These are phyloP conservation scores for Boletus rubescentipes DNA, from an alignment of 768 basidiomycete species.

Conservation along the genomic window DNA sequence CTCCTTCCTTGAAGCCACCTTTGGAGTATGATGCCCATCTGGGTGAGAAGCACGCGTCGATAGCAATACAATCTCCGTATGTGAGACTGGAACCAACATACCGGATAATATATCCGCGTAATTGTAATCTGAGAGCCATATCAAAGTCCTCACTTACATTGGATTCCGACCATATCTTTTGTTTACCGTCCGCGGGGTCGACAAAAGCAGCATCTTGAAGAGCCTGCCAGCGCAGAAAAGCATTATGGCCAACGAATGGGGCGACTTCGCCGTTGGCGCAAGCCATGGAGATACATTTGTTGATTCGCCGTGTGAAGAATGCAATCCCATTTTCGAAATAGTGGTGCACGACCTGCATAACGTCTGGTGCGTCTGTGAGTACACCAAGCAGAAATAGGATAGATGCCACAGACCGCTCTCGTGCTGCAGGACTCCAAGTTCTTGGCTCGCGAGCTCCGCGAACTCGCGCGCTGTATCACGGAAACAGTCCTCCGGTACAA, in stretches of 20 bases:
- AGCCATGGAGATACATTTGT: conserved; percentile 77
- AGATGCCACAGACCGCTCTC: conserved; percentile 65
- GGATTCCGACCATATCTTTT: conserved; percentile 71
- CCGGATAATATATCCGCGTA: conserved; percentile 70
- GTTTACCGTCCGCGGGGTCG: conserved; percentile 51
- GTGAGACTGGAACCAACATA: conserved; percentile 6
- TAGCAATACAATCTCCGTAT: conserved; percentile 1
- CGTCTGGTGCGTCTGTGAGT: conserved; percentile 45
- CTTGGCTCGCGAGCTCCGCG: conserved; percentile 59
- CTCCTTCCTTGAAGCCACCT: conserved; percentile 89
- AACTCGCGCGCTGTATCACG: conserved; percentile 88
- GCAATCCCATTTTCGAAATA: conserved; percentile 92
- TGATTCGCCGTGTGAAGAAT: conserved; percentile 85
- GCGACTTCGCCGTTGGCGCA: conserved; percentile 76
- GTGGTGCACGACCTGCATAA: conserved; percentile 87
- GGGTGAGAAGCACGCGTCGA: background rate
- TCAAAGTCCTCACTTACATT: conserved; percentile 72
- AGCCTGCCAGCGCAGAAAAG: conserved; percentile 87
- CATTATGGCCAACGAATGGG: conserved; percentile 86
- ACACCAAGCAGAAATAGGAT: background rate
- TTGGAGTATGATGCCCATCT: conserved; percentile 81
- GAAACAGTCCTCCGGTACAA: conserved; percentile 90
- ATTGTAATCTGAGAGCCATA: conserved; percentile 61
- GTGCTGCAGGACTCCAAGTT: conserved; percentile 86
- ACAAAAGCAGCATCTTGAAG: conserved; percentile 82